Base-by-base conservation (phyloP, 2,329 filamentous ascomycete genomes). In the Bipolaris gigantea region DNA sequence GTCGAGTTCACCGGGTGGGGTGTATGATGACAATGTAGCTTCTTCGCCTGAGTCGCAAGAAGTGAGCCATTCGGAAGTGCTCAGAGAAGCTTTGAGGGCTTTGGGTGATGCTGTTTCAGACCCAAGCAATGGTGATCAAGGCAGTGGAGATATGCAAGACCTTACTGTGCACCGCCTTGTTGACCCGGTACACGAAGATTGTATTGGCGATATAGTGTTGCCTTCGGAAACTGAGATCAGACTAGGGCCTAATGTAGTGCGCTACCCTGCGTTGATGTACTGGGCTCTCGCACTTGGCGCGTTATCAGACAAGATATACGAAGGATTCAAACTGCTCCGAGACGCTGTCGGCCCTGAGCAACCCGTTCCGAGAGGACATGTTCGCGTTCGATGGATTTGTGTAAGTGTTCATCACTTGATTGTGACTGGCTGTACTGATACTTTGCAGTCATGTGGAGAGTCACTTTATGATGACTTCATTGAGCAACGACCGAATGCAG, bases 391-490 rank as follows among this genome's bases (percentile, higher is more conserved):
- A 21, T 75, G 72, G 72, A 71, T 61, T 35, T 75, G 72, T 55
- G 69, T 72, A 57, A 61, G 66, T 60, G 9, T 7, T 1, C 18
- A 10, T 16, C 10, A 34, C 25, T 9, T 30, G 3, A 35, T 16
- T 10, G 23, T 3, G 10, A 10, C 19, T 23, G 6, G 36, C 23
- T 9, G 16, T 49, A 13, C 56, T 60, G 42, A 60, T 39, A 9
- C 3, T 1, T 2, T 19, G 9, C 23, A 73, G 69, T 61, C 64
- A 16, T 75, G 71, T 43, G 72, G 72, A 18, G 63, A 70, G 21
- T 38, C 58, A 2, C 60, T 76, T 6, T 71, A 75, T 50, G 75
- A 77, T 45, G 75, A 77, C 58, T 76, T 73, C 44, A 59, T 72
- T 41, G 75, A 77, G 57, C 55, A 59, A 15, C 65, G 71, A 25